Evolutionary conservation across 2,329 filamentous ascomycete genomes (phyloP).

Genomic region (Ascochyta viciae-villosae): DNA sequence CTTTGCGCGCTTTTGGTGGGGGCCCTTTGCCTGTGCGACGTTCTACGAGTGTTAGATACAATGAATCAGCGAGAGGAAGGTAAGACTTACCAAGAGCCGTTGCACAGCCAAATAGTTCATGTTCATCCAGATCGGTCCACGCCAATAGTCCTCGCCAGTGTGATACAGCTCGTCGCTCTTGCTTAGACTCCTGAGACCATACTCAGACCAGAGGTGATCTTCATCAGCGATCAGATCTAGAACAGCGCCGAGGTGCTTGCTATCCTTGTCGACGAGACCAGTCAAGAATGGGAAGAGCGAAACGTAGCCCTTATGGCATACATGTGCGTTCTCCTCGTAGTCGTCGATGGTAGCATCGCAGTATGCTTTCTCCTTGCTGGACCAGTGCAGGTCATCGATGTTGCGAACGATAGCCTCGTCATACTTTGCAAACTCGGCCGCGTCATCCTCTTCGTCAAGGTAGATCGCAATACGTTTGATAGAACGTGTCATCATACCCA

Average conservation of each 20-base stretch:
- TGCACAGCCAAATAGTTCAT: conserved; percentile 91
- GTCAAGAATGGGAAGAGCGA: conserved; percentile 91
- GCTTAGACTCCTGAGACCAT: conserved; percentile 89
- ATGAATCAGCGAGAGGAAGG: background rate
- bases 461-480: conserved; percentile 79
- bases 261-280: conserved; percentile 77
- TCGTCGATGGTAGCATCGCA: conserved; percentile 96
- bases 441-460: conserved; percentile 79
- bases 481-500: conserved; percentile 94
- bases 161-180: conserved; percentile 83
- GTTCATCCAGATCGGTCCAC: conserved; percentile 94
- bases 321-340: conserved; percentile 86
- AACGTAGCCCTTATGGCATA: conserved; percentile 97
- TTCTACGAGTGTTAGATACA: conserved; percentile 55
- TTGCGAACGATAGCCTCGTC: conserved; percentile 82
- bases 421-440: conserved; percentile 72
- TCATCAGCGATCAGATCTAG: conserved; percentile 81
- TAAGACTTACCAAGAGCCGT: conserved; percentile 68
- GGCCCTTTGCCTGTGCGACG: conserved; percentile 68
- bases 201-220: conserved; percentile 86
- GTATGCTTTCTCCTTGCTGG: conserved; percentile 77
- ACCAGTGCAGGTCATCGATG: conserved; percentile 94
- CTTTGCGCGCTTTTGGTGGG: conserved; percentile 72
- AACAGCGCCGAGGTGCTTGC: conserved; percentile 74
- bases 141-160: conserved; percentile 96